Base-by-base conservation (phyloP, 352 stramenopile genomes). In the Thraustochytrium striatum region DNA sequence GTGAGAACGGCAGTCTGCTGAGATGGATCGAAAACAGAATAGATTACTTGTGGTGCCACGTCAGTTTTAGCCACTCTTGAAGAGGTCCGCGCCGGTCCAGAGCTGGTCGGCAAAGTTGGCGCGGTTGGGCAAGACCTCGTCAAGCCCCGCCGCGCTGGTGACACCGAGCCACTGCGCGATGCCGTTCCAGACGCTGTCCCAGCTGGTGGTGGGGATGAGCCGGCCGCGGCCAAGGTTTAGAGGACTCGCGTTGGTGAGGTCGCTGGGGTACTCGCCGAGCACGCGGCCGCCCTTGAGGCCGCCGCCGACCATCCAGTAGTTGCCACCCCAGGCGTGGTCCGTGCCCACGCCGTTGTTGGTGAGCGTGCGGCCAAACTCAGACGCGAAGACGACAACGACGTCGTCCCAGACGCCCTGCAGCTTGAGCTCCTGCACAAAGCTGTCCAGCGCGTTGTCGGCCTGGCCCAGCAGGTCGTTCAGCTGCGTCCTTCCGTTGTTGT, bases 331-430 rank as follows among this genome's bases (percentile, higher is more conserved):
- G 36, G 32, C 86, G 81, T 90, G 87, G 69, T 90, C 87, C 62
- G 82, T 85, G 65, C 87, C 83, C 57, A 41, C 1, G 16, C 81
- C 82, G 62, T 90, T 90, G 30, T 59, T 83, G n/a, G 61, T 83
- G 13, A 89, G 78, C 32, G 86, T 90, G n/a, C 87, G 83, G 21
- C 82, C 85, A 79, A 90, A 90, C 50, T 90, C 87, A 53, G 82
- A 87, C 30, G 72, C 81, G 28, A 84, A 28, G 33, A 89, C 79
- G 38, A 89, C n/a, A 82, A 87, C 78, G 84, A 84, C 83, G 35
- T 69, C 70, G 28, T 89, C 59, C 82, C 81, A 89, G n/a, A 87
- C 28, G 33, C 72, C 82, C 61, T 86, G 73, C n/a, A 33, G 21
- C 61, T 88, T 83, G 28, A 88, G 87, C 83, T 69, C 83, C 84